These are phyloP conservation scores for Triangularia setosa DNA, from an alignment of 2,329 filamentous ascomycete genomes.

Conservation along the genomic window DNA sequence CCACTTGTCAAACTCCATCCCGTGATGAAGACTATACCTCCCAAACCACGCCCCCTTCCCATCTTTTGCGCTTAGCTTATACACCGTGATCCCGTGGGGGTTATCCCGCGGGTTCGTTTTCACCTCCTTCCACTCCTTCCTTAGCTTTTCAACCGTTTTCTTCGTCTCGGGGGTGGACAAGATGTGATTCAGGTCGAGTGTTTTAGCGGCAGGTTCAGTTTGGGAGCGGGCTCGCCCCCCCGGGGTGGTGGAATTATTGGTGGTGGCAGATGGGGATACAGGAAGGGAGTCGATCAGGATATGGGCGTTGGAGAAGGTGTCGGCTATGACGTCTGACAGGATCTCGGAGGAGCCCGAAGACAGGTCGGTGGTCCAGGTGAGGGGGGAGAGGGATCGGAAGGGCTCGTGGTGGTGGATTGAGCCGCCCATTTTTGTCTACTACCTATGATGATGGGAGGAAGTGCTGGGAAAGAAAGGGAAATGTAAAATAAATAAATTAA, in stretches of 20 bases:
- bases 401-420: constrained; percentile 24
- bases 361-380: constrained; percentile 21
- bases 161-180: constrained; percentile 38
- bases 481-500: neutral
- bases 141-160: constrained; percentile 52
- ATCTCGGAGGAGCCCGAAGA: constrained; percentile 11
- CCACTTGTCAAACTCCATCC: constrained; percentile 62
- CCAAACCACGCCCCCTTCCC: constrained; percentile 88
- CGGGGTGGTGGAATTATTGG: neutral
- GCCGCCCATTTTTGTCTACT: neutral
- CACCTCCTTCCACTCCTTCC: constrained; percentile 82
- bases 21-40: constrained; percentile 72
- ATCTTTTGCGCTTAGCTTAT: constrained; percentile 75
- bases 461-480: neutral
- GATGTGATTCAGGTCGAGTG: constrained; percentile 46
- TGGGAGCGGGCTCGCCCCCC: constrained; percentile 48
- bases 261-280: neutral
- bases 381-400: constrained; percentile 25
- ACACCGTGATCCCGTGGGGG: constrained; percentile 71
- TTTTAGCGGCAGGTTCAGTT: constrained; percentile 49
- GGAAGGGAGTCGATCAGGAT: constrained; percentile 28
- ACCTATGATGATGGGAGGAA: too few species aligned
- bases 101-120: constrained; percentile 71
- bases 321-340: constrained; percentile 4
- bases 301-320: constrained; percentile 23